Evolutionary conservation across 495 filamentous ascomycete genomes (phyloP), one percentile per base, ranked within the genome.

Genomic region (Hyaloscypha finlandica): DNA sequence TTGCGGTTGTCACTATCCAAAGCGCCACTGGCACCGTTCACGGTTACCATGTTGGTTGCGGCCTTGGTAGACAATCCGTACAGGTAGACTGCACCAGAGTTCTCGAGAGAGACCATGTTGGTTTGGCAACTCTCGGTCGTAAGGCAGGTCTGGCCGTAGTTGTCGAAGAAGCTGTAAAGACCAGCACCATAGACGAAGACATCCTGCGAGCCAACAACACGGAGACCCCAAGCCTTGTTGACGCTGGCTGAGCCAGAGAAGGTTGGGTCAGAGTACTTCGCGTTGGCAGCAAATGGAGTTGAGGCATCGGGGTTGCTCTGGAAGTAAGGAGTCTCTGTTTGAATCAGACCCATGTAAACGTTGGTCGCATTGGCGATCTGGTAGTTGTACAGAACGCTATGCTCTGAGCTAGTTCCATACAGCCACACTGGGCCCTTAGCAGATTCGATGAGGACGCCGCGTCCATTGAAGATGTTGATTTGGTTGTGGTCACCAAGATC

Each of bases 281-380:
- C 48, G 64, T 91, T 85, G 22, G 86, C 77, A 0, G 84, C 82
- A 79, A 90, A 92, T 6, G 91, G 89, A 25, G 79, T 79, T 19
- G 89, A 81, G 2, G 92, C 86, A 67, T 85, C 82, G 1, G 94
- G 94, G 81, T 97, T 97, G 72, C 86, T 83, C 77, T 96, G 92
- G 81, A 88, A 93, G 81, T 98, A 97, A 14, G 94, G 91, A 1
- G 94, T 97, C 76, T 98, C 94, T 22, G 92, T 89, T 78, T 98
- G 94, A 70, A 96, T 94, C 45, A 92, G 79, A 3, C 86, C 90
- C 80, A 94, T 90, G 79, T 91, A 97, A 68, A 96, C 81, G 75
- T 94, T 90, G 74, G 89, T 81, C 1, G 94, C 91, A 68, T 89
- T 89, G 68, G 85, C 79, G 73, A 98, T 79, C 75, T 97, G 89